Conservation (phyloP, 257 asterid species). For the Solanum chiquidenum region DNA sequence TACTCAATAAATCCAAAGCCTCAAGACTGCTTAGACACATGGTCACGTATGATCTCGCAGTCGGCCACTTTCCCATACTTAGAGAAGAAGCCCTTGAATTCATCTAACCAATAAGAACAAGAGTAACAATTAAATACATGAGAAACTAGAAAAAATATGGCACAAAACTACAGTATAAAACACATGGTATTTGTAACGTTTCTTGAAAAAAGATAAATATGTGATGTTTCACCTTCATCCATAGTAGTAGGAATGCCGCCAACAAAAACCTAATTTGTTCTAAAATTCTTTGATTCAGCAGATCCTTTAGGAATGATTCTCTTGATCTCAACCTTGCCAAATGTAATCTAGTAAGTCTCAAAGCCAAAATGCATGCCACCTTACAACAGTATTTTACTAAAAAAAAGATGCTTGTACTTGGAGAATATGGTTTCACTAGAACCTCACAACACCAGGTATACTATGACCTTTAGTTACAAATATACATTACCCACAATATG, state of each 20-base stretch:
- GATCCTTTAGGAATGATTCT: constrained; percentile 91
- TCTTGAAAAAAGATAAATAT: neutral
- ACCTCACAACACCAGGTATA: neutral
- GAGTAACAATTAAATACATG: neutral
- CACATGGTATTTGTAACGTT: neutral
- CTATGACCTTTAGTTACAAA: too few species aligned
- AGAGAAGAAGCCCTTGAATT: constrained; percentile 73
- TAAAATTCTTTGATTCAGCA: constrained; percentile 75
- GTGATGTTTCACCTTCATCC: constrained; percentile 44
- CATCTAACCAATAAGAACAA: constrained; percentile 25
- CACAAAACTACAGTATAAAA: neutral
- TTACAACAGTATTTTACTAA: neutral
- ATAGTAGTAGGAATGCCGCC: constrained; percentile 85
- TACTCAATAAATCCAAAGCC: constrained; percentile 89
- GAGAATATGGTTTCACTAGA: neutral
- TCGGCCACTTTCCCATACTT: constrained; percentile 74
- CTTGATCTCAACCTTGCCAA: constrained; percentile 76
- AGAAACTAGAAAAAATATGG: neutral
- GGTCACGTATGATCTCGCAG: constrained; percentile 85
- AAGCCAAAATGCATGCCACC: neutral
- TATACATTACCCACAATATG: neutral
- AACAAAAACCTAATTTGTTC: constrained; percentile 77
- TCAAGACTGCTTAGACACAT: constrained; percentile 75
- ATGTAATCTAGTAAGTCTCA: neutral
- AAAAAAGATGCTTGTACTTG: neutral